These are phyloP conservation scores for Canavalia gladiata DNA, from an alignment of 306 rosid species.

Conservation along the genomic window DNA sequence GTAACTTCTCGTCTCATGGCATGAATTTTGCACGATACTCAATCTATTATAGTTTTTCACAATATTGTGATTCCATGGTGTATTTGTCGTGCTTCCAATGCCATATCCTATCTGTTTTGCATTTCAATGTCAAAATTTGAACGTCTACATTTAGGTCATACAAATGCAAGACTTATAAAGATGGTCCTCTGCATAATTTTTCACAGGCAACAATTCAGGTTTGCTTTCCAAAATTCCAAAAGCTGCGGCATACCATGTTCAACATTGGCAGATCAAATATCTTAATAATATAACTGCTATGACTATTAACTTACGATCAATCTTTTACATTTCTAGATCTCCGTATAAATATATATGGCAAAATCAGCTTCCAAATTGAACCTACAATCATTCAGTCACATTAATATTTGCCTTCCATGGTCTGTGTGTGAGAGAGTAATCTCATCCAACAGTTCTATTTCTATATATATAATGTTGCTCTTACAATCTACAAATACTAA, in stretches of 20 bases:
- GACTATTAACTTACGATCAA: not conserved
- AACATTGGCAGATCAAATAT: not conserved
- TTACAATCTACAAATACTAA: not conserved
- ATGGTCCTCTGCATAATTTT: slow-evolving; percentile 9
- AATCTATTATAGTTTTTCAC: not conserved
- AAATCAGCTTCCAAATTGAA: slow-evolving; percentile 5
- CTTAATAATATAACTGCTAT: not conserved
- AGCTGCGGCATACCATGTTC: slow-evolving; percentile 9
- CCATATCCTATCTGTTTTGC: slow-evolving; percentile 7
- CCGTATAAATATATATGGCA: not conserved
- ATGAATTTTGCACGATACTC: slow-evolving; percentile 29
- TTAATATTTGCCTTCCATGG: not conserved
- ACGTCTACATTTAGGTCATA: not conserved
- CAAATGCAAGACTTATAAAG: not conserved
- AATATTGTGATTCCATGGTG: not conserved
- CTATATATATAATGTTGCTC: not conserved
- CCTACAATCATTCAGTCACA: not conserved
- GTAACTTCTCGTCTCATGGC: slow-evolving; percentile 12
- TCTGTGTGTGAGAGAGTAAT: not conserved
- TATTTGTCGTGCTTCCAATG: not conserved
- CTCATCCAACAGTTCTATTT: not conserved
- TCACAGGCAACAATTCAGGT: not conserved
- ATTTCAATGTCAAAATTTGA: not conserved
- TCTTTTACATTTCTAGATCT: not conserved
- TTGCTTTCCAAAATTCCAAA: not conserved